A percentile compares a stretch with the other conserved stretches of the same genome.
These are phyloP conservation scores for Aureobasidium namibiae DNA, from an alignment of 2,329 filamentous ascomycete genomes.

Conservation along the genomic window DNA sequence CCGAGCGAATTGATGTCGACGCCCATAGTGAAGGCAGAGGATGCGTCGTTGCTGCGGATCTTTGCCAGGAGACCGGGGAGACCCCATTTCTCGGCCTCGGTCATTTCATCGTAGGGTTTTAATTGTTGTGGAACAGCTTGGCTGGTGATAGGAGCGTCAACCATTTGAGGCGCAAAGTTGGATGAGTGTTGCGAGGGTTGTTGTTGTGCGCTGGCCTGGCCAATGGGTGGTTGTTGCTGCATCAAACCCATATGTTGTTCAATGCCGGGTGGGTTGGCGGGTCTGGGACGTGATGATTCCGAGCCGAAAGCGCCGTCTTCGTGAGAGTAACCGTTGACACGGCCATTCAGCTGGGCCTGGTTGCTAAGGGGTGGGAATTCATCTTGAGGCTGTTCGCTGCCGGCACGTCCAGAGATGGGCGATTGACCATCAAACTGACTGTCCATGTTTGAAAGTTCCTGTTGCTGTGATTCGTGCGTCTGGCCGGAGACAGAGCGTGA, in stretches of 20 bases:
- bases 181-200: constrained; percentile 11
- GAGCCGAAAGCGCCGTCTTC: constrained; percentile 13
- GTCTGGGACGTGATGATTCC: not conserved
- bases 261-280: constrained; percentile 4
- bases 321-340: constrained; percentile 9
- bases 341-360: constrained; percentile 34
- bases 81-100: constrained; percentile 51
- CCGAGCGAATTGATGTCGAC: constrained; percentile 57
- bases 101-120: constrained; percentile 42
- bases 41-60: constrained; percentile 40
- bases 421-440: constrained; percentile 50
- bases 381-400: constrained; percentile 45
- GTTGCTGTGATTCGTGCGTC: not conserved
- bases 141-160: constrained; percentile 11
- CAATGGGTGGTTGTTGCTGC: constrained; percentile 3
- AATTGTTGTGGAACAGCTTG: constrained; percentile 11
- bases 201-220: constrained; percentile 11
- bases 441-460: constrained; percentile 30
- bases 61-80: constrained; percentile 51
- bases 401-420: constrained; percentile 44
- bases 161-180: constrained; percentile 13
- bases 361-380: constrained; percentile 54
- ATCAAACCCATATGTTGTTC: constrained; percentile 13
- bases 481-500: constrained; percentile 21
- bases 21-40: constrained; percentile 47